Percentiles rank a stretch among this genome's conserved stretches.
These are phyloP conservation scores for Cystobasidium sp. DNA, from an alignment of 1,284 basidiomycete species.

Conservation along the genomic window DNA sequence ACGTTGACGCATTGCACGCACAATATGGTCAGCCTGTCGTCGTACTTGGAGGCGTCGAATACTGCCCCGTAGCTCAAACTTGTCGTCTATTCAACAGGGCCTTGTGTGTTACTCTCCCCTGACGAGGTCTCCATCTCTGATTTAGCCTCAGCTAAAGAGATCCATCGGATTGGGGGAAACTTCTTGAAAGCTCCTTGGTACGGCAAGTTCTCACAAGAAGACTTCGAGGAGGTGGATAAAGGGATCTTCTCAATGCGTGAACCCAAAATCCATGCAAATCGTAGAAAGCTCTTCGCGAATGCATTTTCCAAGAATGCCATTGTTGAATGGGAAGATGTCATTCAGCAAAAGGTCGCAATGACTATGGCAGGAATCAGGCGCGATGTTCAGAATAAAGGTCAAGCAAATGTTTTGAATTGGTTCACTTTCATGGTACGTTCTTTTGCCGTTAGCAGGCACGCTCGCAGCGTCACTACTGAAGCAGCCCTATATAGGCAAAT, in stretches of 20 bases:
- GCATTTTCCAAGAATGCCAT: constrained; percentile 3
- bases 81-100: not conserved
- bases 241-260: constrained; percentile 20
- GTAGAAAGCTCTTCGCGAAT: constrained; percentile 28
- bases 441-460: not conserved
- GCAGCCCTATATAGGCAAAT: constrained; percentile 7
- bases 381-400: not conserved
- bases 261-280: constrained; percentile 20
- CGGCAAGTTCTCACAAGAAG: constrained; percentile 12
- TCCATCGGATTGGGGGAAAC: constrained; percentile 11
- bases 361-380: constrained; percentile 15
- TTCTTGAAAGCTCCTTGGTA: constrained; percentile 33
- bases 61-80: not conserved
- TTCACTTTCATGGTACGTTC: constrained; percentile 30
- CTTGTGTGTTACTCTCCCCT: constrained; percentile 8
- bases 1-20: constrained; percentile 9
- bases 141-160: constrained; percentile 11
- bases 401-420: constrained; percentile 25
- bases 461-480: not conserved
- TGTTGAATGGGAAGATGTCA: constrained; percentile 20
- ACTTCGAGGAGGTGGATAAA: constrained; percentile 8
- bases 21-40: constrained; percentile 1
- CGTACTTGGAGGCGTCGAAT: too few species aligned
- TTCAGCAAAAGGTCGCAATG: constrained; percentile 1
- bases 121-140: constrained; percentile 16